A percentile compares a stretch with the other conserved stretches of the same genome.
phyloP scores from a whole-genome alignment of 1,139 yeast species.

The Blastobotrys illinoisensis region DNA sequence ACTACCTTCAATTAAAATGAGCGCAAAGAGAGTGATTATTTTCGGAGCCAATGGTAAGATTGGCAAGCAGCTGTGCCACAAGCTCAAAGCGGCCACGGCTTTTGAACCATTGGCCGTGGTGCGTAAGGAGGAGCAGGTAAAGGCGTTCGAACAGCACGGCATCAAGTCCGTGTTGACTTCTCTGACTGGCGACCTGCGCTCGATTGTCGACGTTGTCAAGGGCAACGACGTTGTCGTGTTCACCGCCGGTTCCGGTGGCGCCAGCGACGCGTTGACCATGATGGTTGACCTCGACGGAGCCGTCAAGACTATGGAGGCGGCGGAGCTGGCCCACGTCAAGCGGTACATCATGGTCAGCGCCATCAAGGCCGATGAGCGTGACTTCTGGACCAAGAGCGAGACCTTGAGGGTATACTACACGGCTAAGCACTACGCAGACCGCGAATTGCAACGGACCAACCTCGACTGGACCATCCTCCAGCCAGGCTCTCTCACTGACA shows the following conservation, averaged over 20 bases:
- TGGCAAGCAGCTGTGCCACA: constrained; percentile 41
- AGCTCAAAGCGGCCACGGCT: constrained; percentile 27
- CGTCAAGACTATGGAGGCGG: constrained; percentile 53
- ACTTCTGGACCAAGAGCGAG: constrained; percentile 33
- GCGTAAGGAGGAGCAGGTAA: constrained; percentile 43
- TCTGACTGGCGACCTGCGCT: constrained; percentile 38
- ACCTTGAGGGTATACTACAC: constrained; percentile 40
- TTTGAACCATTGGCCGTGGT: constrained; percentile 47
- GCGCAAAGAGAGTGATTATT: constrained; percentile 35
- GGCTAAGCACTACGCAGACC: constrained; percentile 55
- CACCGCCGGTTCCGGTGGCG: constrained; percentile 62
- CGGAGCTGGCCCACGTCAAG: constrained; percentile 41
- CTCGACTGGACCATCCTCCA: constrained; percentile 50
- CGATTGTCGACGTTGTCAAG: constrained; percentile 37
- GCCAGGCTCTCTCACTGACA: constrained; percentile 44
- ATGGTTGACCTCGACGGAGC: constrained; percentile 61
- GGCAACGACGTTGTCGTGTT: constrained; percentile 57
- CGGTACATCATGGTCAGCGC: constrained; percentile 56
- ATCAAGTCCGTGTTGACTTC: constrained; percentile 37
- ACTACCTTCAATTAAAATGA: constrained; percentile 1
- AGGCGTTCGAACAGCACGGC: constrained; percentile 35
- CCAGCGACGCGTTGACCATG: constrained; percentile 41
- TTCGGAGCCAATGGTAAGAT: constrained; percentile 63
- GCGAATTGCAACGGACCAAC: constrained; percentile 37
- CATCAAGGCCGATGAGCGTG: constrained; percentile 46